Conservation (phyloP, 352 stramenopile genomes). For the Globisporangium nunn region DNA sequence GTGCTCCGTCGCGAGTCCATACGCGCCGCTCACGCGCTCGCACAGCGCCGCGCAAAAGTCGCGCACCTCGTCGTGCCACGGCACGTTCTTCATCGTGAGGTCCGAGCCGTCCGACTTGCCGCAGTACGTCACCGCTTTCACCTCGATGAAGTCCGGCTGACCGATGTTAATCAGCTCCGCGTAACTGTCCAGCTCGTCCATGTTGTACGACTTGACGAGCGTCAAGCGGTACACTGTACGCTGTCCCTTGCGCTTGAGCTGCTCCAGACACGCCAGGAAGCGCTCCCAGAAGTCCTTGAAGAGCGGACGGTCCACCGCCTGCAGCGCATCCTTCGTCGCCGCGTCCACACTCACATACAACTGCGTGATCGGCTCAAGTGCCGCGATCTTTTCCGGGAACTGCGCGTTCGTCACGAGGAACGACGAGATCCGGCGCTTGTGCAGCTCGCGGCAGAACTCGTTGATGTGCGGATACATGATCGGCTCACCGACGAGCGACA, state of each 20-base stretch:
- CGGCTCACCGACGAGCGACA: conserved; percentile 96
- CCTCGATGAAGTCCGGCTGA: conserved; percentile 90
- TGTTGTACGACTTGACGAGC: conserved; percentile 98
- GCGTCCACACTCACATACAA: conserved; percentile 99
- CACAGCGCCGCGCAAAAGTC: conserved; percentile 85
- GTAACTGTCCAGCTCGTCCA: conserved; percentile 94
- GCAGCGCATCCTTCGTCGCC: conserved; percentile 93
- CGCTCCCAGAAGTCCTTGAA: conserved; percentile 98
- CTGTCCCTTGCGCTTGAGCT: conserved; percentile 93
- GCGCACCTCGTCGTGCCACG: conserved; percentile 97
- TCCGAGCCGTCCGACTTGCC: conserved; percentile 96
- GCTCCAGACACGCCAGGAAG: conserved; percentile 87
- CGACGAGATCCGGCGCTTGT: conserved; percentile 92
- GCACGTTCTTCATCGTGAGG: conserved; percentile 97
- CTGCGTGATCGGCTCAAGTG: conserved; percentile 95
- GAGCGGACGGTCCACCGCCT: conserved; percentile 93
- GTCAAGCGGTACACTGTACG: conserved; percentile 96
- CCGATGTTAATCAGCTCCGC: conserved; percentile 90
- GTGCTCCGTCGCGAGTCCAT: conserved; percentile 94
- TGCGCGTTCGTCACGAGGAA: conserved; percentile 99
- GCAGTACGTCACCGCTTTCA: conserved; percentile 98
- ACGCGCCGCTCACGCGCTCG: conserved; percentile 76
- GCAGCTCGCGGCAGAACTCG: conserved; percentile 94
- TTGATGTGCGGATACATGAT: conserved; percentile 99
- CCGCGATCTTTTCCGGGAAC: conserved; percentile 95